Evolutionary conservation across 2,329 filamentous ascomycete genomes (phyloP).

Genomic region (Penicillium sp.): DNA sequence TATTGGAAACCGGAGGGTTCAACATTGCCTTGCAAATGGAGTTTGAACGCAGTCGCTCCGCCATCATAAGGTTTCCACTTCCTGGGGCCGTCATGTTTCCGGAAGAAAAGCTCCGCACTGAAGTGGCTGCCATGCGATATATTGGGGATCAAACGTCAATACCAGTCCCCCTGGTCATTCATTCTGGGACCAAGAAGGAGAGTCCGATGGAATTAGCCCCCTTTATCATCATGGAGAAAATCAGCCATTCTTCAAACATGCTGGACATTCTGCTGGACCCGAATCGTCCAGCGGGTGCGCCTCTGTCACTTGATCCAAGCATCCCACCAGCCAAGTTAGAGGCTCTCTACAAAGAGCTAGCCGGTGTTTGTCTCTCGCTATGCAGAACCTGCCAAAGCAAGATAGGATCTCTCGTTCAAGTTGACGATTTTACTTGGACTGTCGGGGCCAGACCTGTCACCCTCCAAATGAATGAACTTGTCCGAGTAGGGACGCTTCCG

Average conservation of each 20-base stretch:
- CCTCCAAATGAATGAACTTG: constrained; percentile 47
- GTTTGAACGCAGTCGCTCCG: constrained; percentile 13
- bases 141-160: constrained; percentile 7
- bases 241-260: neutral
- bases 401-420: constrained; percentile 43
- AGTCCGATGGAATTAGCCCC: neutral
- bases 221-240: neutral
- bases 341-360: constrained; percentile 43
- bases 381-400: constrained; percentile 34
- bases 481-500: constrained; percentile 27
- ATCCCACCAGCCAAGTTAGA: constrained; percentile 12
- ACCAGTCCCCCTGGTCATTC: constrained; percentile 1
- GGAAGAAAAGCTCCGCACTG: constrained; percentile 26
- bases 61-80: constrained; percentile 25
- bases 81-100: constrained; percentile 22
- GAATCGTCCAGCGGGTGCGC: neutral
- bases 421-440: constrained; percentile 21
- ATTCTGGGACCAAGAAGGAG: neutral
- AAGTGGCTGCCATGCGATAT: constrained; percentile 13
- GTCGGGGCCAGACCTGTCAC: constrained; percentile 41
- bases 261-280: neutral
- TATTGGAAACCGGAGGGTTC: constrained; percentile 15
- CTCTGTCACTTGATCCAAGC: constrained; percentile 7
- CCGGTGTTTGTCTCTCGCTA: constrained; percentile 45
- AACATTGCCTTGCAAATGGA: constrained; percentile 27